Evolutionary conservation across 495 filamentous ascomycete species (phyloP).

Genomic region (Usnea hakonensis): DNA sequence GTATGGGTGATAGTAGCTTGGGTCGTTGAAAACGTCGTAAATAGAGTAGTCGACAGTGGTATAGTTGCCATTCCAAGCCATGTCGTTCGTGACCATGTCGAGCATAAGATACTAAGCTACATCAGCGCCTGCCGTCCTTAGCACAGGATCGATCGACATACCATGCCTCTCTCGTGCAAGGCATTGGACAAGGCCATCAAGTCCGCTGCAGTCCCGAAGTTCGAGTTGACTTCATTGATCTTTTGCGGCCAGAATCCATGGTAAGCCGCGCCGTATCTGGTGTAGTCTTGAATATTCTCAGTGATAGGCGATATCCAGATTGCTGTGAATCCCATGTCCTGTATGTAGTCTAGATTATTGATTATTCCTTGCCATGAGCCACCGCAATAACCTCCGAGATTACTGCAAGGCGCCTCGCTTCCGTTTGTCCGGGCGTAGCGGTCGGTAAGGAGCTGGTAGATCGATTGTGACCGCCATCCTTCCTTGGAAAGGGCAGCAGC

Average conservation of each 20-base stretch:
- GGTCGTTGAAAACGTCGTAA: slow-evolving; percentile 58
- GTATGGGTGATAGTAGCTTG: slow-evolving; percentile 56
- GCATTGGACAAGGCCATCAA: slow-evolving; percentile 51
- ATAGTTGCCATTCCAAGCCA: slow-evolving; percentile 54
- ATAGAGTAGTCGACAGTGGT: slow-evolving; percentile 50
- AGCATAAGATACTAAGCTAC: slow-evolving; percentile 56
- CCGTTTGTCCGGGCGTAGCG: slow-evolving; percentile 62
- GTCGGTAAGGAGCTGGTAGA: slow-evolving; percentile 72
- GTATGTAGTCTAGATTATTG: slow-evolving; percentile 50
- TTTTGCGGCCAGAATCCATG: slow-evolving; percentile 75
- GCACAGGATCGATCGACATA: neutral
- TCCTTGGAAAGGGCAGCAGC: neutral
- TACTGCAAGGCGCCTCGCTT: slow-evolving; percentile 49
- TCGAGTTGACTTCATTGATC: slow-evolving; percentile 53
- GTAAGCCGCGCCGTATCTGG: slow-evolving; percentile 50
- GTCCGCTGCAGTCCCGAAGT: slow-evolving; percentile 61
- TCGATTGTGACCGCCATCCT: slow-evolving; percentile 56
- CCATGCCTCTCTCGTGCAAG: slow-evolving; percentile 53
- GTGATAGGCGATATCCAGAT: slow-evolving; percentile 79
- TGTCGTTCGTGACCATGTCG: slow-evolving; percentile 72
- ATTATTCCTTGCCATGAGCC: slow-evolving; percentile 69
- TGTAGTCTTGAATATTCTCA: slow-evolving; percentile 46
- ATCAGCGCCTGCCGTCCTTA: neutral
- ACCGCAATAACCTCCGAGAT: slow-evolving; percentile 59
- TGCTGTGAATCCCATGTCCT: slow-evolving; percentile 73